phyloP scores from a whole-genome alignment of 1,284 basidiomycete species.

The Phenoliferia sp. region DNA sequence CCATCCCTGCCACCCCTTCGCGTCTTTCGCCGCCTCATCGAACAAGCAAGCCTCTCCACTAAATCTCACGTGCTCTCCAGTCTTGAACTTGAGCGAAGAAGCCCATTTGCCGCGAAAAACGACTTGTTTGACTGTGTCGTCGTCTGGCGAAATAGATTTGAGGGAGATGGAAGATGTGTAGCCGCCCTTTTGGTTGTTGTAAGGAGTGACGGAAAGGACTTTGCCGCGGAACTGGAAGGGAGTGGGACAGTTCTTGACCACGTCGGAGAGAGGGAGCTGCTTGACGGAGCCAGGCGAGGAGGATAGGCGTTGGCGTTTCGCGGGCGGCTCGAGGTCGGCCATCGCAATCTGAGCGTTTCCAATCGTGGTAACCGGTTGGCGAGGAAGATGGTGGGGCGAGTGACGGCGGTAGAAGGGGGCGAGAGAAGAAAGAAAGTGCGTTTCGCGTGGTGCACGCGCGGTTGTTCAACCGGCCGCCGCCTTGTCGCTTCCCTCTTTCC shows the following conservation, averaged over 20 bases:
- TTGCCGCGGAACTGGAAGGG: not conserved
- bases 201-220: not conserved
- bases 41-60: too few species aligned
- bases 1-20: not conserved
- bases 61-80: not conserved
- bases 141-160: not conserved
- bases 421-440: too few species aligned
- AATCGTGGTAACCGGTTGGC: too few species aligned
- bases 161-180: not conserved
- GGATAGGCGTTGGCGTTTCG: not conserved
- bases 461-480: too few species aligned
- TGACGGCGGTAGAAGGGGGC: too few species aligned
- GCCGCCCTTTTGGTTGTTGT: not conserved
- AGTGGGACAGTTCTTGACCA: not conserved
- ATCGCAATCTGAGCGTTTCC: too few species aligned
- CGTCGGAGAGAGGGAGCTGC: not conserved
- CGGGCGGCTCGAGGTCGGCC: not conserved
- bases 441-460: too few species aligned
- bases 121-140: not conserved
- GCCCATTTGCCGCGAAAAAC: not conserved
- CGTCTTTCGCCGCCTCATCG: not conserved
- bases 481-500: too few species aligned
- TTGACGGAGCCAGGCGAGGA: not conserved
- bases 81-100: not conserved
- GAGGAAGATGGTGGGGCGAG: too few species aligned